Evolutionary conservation across 1,139 yeast genomes (phyloP), one percentile per base, ranked within the genome.

Genomic region (Diutina neorugosa): DNA sequence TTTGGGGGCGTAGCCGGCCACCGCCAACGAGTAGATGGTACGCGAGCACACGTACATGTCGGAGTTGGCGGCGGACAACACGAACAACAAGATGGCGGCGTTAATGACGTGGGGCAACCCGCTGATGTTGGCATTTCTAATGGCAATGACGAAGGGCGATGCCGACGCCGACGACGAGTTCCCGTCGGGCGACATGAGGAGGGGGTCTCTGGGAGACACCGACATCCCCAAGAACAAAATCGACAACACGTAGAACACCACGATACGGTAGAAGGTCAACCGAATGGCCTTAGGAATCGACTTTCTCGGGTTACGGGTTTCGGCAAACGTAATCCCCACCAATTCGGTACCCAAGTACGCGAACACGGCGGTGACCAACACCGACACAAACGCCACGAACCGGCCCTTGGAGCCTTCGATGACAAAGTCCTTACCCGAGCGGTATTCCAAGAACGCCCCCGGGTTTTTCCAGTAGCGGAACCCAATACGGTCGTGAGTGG

Each of bases 321-420:
- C 95, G 56, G 88, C 88, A 60, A 86, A 86, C 19, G 89, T 83
- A 60, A 86, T 80, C 58, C 76, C 77, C 57, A 70, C 60, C 61
- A 85, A 72, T 68, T 86, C 95, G n/a, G 89, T 81, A 63, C 94
- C 94, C 54, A 81, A 73, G 65, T 77, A 86, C 31, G 89, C 86
- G 63, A 85, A 85, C 11, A 84, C 83, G n/a, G 90, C 86, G 55
- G 81, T 78, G 54, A 84, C 89, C 60, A 84, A 73, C 16, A 81
- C 86, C 11, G 86, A 74, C 56, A 79, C 78, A 62, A 83, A 84
- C 0, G 88, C 68, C 48, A 84, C 85, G 62, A 85, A 84, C 57
- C 75, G 75, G 52, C 84, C 86, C 56, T 64, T 66, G 58, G 70
- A 61, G 46, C 77, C 78, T 16, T 56, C 64, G 48, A 69, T 65